Conservation (phyloP, 1,284 basidiomycete genomes). For the Irpex rosettiformis region DNA sequence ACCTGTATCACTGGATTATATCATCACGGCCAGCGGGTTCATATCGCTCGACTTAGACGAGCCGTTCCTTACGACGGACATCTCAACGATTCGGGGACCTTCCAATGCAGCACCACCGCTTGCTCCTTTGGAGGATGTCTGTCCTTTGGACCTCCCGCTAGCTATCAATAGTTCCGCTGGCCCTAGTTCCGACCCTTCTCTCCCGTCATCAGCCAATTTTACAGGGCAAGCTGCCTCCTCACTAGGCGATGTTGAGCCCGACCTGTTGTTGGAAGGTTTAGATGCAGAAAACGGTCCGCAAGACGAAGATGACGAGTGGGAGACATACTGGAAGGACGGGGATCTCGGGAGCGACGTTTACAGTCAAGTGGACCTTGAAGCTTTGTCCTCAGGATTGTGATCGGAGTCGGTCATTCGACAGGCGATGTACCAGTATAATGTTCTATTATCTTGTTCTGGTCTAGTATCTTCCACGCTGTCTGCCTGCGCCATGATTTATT, state of each 20-base stretch:
- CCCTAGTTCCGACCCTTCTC: background rate
- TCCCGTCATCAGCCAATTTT: background rate
- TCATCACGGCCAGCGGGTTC: conserved; percentile 63
- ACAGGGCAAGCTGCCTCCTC: background rate
- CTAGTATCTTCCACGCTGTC: background rate
- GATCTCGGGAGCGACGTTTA: conserved; percentile 32
- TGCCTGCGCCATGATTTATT: background rate
- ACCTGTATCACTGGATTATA: conserved; percentile 66
- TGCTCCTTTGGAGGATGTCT: background rate
- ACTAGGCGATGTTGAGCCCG: background rate
- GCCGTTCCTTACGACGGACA: conserved; percentile 5
- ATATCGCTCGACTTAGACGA: conserved; percentile 20
- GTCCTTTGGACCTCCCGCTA: background rate
- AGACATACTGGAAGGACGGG: conserved; percentile 40
- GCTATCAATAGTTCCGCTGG: background rate
- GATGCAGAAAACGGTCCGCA: conserved; percentile 12
- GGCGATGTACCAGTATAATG: background rate
- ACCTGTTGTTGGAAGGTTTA: background rate
- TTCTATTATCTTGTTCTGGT: background rate
- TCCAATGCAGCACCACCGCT: background rate
- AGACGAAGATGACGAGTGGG: conserved; percentile 37
- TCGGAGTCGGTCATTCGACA: background rate
- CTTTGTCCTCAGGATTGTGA: conserved; percentile 11
- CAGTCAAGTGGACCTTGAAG: conserved; percentile 31
- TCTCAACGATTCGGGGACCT: background rate